Evolutionary conservation across 176 grass and related monocot genomes (phyloP), one percentile per base, ranked within the genome.

Genomic region (Areca catechu): DNA sequence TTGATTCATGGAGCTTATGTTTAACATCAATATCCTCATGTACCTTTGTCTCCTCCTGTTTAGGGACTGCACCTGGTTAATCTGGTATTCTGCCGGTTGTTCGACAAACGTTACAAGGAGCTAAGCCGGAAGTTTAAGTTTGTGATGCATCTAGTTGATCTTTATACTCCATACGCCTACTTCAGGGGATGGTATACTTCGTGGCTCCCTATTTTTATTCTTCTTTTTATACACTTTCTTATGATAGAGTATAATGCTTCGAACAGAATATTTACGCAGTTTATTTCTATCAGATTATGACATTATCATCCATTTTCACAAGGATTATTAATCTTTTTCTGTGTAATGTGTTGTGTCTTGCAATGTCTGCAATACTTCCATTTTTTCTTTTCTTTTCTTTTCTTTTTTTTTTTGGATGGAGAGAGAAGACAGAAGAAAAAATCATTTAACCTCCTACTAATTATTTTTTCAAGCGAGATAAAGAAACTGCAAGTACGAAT

Each of bases 121-220:
- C 15, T 65, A 4, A 55, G 53, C 5, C 63, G 66, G 16, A 81
- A 66, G 21, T 95, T 85, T 74, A 61, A 17, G 10, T 89, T 74
- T 18, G 61, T 82, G 24, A 82, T 80, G 84, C 82, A 68, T 24
- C 82, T 95, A 12, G 71, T 85, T 49, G 78, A 85, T 4, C 72
- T 95, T 10, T 89, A 89, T 53, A 55, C 74, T 1, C 89, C 89
- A 0, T 95, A 85, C 67, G 49, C 71, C 19, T 83, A 83, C 48
- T 95, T 85, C 85, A 77, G 51, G 53, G 83, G 77, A 86, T 77
- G 83, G 83, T 85, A 84, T 0, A 37, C 34, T 43, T 12, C 10
- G 34, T 43, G 7, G 34, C 34, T 43, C 34, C 9, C 34, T 14
- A 43, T 5, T 43, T 25, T 67, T 69, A 48, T 61, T 48, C 10